These are phyloP conservation scores for Rasamsonia emersonii DNA, from an alignment of 2,329 filamentous ascomycete species.

Conservation along the genomic window DNA sequence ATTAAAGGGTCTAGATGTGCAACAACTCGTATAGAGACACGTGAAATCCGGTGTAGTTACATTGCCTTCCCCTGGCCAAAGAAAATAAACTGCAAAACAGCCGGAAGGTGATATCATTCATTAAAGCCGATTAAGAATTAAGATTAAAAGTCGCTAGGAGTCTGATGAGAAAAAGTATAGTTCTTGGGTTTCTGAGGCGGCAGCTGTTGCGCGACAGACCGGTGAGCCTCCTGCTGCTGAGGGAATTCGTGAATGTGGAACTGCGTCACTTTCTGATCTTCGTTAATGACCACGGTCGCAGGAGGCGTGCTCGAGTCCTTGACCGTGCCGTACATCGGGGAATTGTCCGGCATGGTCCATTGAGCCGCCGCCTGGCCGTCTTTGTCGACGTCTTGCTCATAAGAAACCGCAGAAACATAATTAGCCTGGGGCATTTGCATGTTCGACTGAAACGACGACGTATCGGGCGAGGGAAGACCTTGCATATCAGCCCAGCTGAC, in stretches of 20 bases:
- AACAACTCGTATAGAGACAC: no score
- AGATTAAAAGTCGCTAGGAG: slow-evolving; percentile 28
- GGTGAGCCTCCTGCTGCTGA: slow-evolving; percentile 35
- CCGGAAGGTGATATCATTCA: not conserved
- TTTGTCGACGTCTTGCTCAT: slow-evolving; percentile 26
- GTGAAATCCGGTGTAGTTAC: slow-evolving; percentile 3
- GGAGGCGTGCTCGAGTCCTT: slow-evolving; percentile 20
- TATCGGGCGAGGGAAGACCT: slow-evolving; percentile 34
- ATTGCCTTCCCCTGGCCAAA: not conserved
- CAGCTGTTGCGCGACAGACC: slow-evolving; percentile 34
- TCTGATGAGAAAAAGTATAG: slow-evolving; percentile 37
- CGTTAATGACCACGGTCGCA: slow-evolving; percentile 13
- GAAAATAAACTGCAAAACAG: not conserved
- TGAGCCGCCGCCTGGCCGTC: slow-evolving; percentile 18
- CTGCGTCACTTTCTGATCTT: slow-evolving; percentile 28
- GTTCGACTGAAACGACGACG: slow-evolving; percentile 22
- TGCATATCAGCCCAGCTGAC: slow-evolving; percentile 34
- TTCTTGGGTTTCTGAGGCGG: slow-evolving; percentile 32
- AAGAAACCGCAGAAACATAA: slow-evolving; percentile 31
- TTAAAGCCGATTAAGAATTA: slow-evolving; percentile 7
- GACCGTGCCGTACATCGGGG: slow-evolving; percentile 24
- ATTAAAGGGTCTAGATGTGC: no score
- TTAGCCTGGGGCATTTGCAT: slow-evolving; percentile 25
- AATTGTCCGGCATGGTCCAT: slow-evolving; percentile 21
- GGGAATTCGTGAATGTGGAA: slow-evolving; percentile 39